A percentile compares a stretch with the other conserved stretches of the same genome.
phyloP scores from a whole-genome alignment of 2,329 filamentous ascomycete genomes.

The Colletotrichum paranaense region DNA sequence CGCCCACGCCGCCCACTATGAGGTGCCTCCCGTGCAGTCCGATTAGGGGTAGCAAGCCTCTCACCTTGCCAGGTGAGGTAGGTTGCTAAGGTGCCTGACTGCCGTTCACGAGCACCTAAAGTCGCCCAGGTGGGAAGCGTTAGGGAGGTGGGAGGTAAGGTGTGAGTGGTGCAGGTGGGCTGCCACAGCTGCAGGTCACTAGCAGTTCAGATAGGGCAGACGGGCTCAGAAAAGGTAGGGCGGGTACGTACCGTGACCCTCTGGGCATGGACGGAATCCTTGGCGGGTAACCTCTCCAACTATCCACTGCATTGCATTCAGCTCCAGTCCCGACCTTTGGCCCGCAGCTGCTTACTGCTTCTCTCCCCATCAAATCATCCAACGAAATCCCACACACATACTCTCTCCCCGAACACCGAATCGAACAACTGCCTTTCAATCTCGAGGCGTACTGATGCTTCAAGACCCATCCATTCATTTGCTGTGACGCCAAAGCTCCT shows the following conservation, averaged over 20 bases:
- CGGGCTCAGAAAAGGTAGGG: background rate
- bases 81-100: background rate
- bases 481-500: conserved; percentile 5
- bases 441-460: conserved; percentile 10
- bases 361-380: conserved; percentile 24
- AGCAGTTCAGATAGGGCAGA: conserved; percentile 7
- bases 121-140: background rate
- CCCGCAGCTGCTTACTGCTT: conserved; percentile 9
- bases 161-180: background rate
- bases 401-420: background rate
- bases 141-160: background rate
- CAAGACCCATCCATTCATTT: background rate
- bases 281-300: conserved; percentile 35
- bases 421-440: background rate
- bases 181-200: conserved; percentile 4
- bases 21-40: background rate
- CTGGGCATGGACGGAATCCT: conserved; percentile 10
- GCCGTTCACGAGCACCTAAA: too few species aligned
- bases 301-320: conserved; percentile 34
- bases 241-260: conserved; percentile 30
- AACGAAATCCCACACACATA: background rate
- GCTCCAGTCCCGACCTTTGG: conserved; percentile 29
- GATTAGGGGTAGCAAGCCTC: background rate
- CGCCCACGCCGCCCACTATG: conserved; percentile 14
- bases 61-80: background rate